Evolutionary conservation across 225 moss, liverwort and hornwort genomes (phyloP), one percentile per base, ranked within the genome.

Genomic region (Bryoerythrophyllum caledonicum): DNA sequence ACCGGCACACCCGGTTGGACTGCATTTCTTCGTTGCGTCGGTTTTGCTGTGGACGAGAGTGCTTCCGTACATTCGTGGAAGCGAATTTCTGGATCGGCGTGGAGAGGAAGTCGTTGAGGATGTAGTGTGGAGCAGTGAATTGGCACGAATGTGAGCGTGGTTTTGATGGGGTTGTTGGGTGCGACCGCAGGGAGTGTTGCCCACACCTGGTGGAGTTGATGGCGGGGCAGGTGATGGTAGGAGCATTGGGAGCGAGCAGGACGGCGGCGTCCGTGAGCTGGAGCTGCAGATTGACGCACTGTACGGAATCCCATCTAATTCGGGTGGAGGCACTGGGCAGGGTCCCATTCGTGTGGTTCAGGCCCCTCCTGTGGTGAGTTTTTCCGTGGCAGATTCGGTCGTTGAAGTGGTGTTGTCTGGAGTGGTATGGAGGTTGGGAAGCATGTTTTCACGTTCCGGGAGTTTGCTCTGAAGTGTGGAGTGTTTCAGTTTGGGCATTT

Each of bases 271-370:
- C 35, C 83, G 91, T 70, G 99, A 95, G 65, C 71, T 99, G 77
- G 99, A 99, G 80, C 69, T 99, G 16, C 95, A 95, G 68, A 88
- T 99, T 71, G 99, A 99, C 84, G 93, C 99, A 24, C 85, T 95
- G 0, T 99, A 95, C 82, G 93, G 91, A 66, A 73, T 91, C 77
- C 89, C 94, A 41, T 69, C 89, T 60, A 58, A 80, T 48, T 60
- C 79, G 67, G 44, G 75, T 40, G 99, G 89, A 82, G 73, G 73
- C 65, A 35, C 65, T 11, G 81, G 80, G 14, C 81, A 83, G 54
- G 52, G 82, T 60, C 89, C 92, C 61, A 81, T 93, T 24, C 92
- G 86, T 60, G 70, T 86, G 58, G 80, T 93, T 30, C 97, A 94
- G 71, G 82, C 78, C 66, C 96, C 93, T 69, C 93, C 93, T 75